Evolutionary conservation across 306 rosid species (phyloP), one percentile per base, ranked within the genome.

Genomic region (Cercis canadensis): DNA sequence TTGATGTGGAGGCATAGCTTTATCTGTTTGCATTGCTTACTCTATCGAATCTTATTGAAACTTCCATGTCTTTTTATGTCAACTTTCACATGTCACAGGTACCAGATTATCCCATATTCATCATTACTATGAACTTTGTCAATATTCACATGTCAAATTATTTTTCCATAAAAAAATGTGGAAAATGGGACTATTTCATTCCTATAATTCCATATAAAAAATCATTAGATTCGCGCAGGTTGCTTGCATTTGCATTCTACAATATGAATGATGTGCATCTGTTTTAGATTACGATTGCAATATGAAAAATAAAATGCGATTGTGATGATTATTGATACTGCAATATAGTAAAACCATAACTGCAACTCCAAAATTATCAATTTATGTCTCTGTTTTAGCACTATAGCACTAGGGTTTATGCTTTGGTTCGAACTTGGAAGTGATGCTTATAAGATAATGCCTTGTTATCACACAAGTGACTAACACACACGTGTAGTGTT

Each of bases 31-130:
- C 39, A 43, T 57, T 0, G 19, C 66, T 34, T 57, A 37, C 84
- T n/a, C n/a, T 64, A 7, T 49, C 77, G 17, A 17, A 68, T 57
- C 64, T 46, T 46, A 77, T 74, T 83, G 75, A 83, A 61, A 83
- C 72, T 68, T 81, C 75, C 37, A 67, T 81, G 80, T 74, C 66
- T 17, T 63, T 50, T 67, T 68, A 9, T 50, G 82, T 72, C 62
- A 56, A 34, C 53, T 21, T 70, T 83, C 70, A 75, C 82, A 40
- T 75, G 84, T 73, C 66, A 24, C 63, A 9, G 51, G 49, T 52
- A 44, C 73, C 72, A 36, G 44, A 64, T 71, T 66, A 76, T 57
- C 75, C 50, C 56, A 15, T 65, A 59, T 55, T 75, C 69, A 75
- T 83, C 74, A 76, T 81, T 72, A 50, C 43, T 36, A n/a, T 24